phyloP scores from a whole-genome alignment of 2,329 filamentous ascomycete species.

The Onygenales sp. region DNA sequence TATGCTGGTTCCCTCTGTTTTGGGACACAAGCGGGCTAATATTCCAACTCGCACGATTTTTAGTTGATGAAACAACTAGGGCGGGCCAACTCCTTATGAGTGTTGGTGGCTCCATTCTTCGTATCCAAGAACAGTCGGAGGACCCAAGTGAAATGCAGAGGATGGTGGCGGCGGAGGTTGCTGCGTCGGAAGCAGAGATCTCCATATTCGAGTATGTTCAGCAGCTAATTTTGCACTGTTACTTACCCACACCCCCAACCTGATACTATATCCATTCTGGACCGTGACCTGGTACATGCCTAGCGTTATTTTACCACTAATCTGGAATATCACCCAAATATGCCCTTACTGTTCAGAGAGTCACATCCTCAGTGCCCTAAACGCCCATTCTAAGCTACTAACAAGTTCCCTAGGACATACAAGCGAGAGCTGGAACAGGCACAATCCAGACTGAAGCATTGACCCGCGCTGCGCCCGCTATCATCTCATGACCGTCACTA shows the following conservation, averaged over 20 bases:
- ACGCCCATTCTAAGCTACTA: no score
- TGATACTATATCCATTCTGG: no score
- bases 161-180: background rate
- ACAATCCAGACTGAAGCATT: no score
- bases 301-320: background rate
- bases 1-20: background rate
- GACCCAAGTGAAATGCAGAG: background rate
- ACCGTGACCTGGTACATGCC: no score
- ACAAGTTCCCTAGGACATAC: no score
- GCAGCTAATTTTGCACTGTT: background rate
- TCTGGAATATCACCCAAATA: no score
- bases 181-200: background rate
- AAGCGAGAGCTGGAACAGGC: no score
- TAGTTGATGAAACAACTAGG: background rate
- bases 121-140: background rate
- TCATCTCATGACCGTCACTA: no score
- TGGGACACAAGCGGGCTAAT: background rate
- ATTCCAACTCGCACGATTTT: background rate
- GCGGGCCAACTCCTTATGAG: background rate
- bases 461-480: no score
- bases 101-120: background rate
- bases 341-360: no score
- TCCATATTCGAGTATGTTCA: background rate
- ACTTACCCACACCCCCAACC: background rate
- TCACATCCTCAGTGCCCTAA: no score